Conservation (phyloP, 2,329 filamentous ascomycete species). For the Trichoderma atroviride region DNA sequence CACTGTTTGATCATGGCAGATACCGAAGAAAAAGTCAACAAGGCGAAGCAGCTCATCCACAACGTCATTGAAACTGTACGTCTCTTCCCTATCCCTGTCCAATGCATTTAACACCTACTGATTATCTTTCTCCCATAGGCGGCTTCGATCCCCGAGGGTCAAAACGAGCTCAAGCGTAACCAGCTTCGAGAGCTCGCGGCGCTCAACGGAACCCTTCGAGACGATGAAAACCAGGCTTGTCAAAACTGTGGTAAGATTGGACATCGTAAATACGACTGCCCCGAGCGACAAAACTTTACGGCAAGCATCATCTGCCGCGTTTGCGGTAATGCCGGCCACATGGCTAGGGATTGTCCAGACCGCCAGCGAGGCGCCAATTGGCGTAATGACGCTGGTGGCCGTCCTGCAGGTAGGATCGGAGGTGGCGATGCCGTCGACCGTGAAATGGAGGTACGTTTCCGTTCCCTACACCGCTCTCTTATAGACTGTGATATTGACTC, state of each 20-base stretch:
- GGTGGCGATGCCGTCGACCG: constrained; percentile 84
- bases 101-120: constrained; percentile 28
- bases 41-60: constrained; percentile 97
- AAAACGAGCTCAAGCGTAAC: constrained; percentile 98
- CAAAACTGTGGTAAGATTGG: constrained; percentile 99
- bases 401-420: constrained; percentile 67
- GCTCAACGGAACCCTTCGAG: constrained; percentile 97
- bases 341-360: constrained; percentile 97
- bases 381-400: constrained; percentile 71
- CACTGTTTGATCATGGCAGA: constrained; percentile 99
- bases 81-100: constrained; percentile 31
- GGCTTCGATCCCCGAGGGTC: constrained; percentile 95
- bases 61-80: constrained; percentile 97
- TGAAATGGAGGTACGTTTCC: constrained; percentile 82
- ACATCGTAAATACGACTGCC: constrained; percentile 98
- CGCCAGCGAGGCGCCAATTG: constrained; percentile 87
- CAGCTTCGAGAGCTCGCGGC: constrained; percentile 96
- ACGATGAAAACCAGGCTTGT: constrained; percentile 98
- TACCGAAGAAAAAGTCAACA: constrained; percentile 99
- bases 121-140: constrained; percentile 60
- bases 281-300: constrained; percentile 97
- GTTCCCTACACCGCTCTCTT: not conserved
- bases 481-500: not conserved
- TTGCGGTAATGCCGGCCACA: constrained; percentile 96
- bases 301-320: constrained; percentile 98